Conservation (phyloP, 1,284 basidiomycete species). For the Trametes sp. region DNA sequence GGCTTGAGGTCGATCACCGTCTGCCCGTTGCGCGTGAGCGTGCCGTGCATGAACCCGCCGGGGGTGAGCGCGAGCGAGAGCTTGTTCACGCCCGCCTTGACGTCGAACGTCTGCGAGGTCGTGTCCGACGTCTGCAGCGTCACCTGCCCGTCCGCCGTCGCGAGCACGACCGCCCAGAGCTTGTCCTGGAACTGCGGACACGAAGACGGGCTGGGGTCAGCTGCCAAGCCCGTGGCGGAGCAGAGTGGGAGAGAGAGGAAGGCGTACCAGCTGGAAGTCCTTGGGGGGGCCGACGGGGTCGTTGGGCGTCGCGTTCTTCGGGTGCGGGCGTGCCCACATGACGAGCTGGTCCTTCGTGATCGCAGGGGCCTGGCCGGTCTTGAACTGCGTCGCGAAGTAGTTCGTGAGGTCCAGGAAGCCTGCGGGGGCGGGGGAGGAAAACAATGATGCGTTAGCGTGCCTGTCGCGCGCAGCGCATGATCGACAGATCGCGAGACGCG, state of each 20-base stretch:
- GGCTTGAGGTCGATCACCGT: constrained; percentile 60
- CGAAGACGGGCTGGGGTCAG: neutral
- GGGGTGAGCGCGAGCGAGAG: constrained; percentile 65
- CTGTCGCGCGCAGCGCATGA: neutral
- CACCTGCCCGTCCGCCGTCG: constrained; percentile 60
- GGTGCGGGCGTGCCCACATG: constrained; percentile 80
- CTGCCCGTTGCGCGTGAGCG: constrained; percentile 59
- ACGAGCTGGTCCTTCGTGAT: constrained; percentile 72
- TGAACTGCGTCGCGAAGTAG: constrained; percentile 81
- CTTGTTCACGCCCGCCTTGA: constrained; percentile 70
- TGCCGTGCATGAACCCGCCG: constrained; percentile 68
- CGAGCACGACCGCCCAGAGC: constrained; percentile 73
- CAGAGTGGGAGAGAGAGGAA: neutral
- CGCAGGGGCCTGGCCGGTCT: constrained; percentile 72
- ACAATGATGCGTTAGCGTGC: neutral
- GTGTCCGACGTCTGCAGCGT: constrained; percentile 58
- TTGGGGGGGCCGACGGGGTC: constrained; percentile 63
- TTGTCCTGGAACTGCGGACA: constrained; percentile 55
- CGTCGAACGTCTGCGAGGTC: constrained; percentile 55
- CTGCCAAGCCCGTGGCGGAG: neutral
- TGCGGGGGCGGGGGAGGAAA: constrained; percentile 33
- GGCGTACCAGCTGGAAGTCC: constrained; percentile 60
- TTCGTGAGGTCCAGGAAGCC: constrained; percentile 71
- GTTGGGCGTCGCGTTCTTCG: constrained; percentile 56
- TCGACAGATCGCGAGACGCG: neutral